Evolutionary conservation across 306 rosid genomes (phyloP), one percentile per base, ranked within the genome.

Genomic region (Sophora flavescens): DNA sequence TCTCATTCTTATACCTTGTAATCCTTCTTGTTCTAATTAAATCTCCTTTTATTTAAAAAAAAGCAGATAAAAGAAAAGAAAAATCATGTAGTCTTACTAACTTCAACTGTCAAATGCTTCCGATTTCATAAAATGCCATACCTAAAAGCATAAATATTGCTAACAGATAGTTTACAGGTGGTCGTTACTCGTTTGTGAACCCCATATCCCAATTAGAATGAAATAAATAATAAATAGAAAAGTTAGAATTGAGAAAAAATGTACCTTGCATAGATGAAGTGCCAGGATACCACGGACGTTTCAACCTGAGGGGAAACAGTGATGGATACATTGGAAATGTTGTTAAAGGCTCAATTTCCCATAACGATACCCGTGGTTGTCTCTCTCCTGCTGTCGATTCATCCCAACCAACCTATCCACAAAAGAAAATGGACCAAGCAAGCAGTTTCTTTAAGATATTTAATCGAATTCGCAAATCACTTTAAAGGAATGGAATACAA

Each of bases 281-380:
- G 74, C 98, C 93, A 17, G 94, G 98, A 93, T 84, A 90, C 98
- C 97, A 93, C 35, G 97, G 97, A 12, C 97, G 96, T 68, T 93
- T 93, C 79, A 93, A 73, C 70, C 96, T 69, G 63, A 93, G 96
- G n/a, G 96, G 97, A 78, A 90, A 93, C 28, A 90, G 76, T 16
- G 97, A 93, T 1, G 97, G 96, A 78, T 93, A 93, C 97, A 93
- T 93, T 1, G 97, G 97, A 65, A 93, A 93, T 45, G 96, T 93
- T 62, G 97, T 90, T 66, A 93, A 87, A 33, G 97, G 97, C 84
- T 93, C 97, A 78, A 93, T 93, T 86, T 93, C 98, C 98, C 98
- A 93, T 45, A 93, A 76, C 0, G 96, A 93, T 41, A 93, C 98
- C 72, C 98, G 90, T 38, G 98, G 96, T 74, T 89, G 96, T 80